Conservation (phyloP, 169 alveolate genomes). For the Neospora caninum region DNA sequence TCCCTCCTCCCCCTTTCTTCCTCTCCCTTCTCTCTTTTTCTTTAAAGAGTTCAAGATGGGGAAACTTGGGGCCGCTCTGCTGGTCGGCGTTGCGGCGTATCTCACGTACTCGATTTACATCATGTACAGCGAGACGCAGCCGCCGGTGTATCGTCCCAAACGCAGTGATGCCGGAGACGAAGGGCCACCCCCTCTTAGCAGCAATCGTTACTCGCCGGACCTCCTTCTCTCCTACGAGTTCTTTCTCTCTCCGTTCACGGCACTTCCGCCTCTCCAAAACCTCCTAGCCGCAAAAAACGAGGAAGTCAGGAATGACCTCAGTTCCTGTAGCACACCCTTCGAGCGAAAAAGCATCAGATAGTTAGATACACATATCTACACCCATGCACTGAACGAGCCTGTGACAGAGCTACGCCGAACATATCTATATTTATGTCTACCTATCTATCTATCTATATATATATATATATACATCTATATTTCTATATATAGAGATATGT, state of each 20-base stretch:
- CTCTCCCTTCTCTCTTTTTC: neutral
- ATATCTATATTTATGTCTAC: neutral
- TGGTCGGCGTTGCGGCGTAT: slow-evolving; percentile 2
- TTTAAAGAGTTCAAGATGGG: neutral
- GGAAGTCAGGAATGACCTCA: neutral
- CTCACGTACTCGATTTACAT: neutral
- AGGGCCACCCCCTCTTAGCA: neutral
- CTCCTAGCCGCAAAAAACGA: slow-evolving; percentile 11
- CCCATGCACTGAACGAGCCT: too few species aligned
- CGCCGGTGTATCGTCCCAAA: neutral
- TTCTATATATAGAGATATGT: neutral
- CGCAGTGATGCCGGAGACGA: neutral
- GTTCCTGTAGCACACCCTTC: too few species aligned
- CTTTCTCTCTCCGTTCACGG: neutral
- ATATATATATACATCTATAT: neutral
- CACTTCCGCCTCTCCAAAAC: neutral
- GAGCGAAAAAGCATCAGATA: too few species aligned
- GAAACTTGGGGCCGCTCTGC: neutral
- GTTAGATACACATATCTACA: too few species aligned
- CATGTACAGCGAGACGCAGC: slow-evolving; percentile 31
- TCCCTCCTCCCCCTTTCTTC: neutral
- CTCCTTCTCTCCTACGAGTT: neutral
- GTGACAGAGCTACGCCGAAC: neutral
- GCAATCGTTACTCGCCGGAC: neutral
- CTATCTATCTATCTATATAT: neutral